Conservation (phyloP, 2,329 filamentous ascomycete species). For the Epichloe uncinata region DNA sequence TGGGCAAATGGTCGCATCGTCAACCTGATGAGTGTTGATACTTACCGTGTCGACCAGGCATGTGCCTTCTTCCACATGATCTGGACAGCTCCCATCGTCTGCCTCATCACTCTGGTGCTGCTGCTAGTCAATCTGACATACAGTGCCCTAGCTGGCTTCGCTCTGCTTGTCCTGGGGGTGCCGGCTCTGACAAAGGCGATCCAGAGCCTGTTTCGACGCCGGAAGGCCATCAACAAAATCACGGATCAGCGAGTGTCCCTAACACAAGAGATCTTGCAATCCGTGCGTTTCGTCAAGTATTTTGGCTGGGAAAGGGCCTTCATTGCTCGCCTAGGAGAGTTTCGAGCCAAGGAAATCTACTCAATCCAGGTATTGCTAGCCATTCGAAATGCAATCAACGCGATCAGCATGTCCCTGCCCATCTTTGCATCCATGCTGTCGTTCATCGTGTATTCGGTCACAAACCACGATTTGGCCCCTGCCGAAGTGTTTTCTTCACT, state of each 20-base stretch:
- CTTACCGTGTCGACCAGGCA: conserved; percentile 81
- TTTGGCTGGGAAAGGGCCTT: conserved; percentile 94
- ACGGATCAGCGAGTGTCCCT: conserved; percentile 86
- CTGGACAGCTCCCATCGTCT: conserved; percentile 74
- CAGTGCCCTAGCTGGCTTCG: conserved; percentile 80
- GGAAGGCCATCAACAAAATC: conserved; percentile 77
- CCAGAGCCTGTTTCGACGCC: conserved; percentile 58
- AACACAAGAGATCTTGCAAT: conserved; percentile 83
- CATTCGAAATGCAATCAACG: conserved; percentile 75
- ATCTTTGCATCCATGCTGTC: conserved; percentile 92
- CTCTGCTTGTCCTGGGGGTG: conserved; percentile 65
- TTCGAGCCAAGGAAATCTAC: conserved; percentile 63
- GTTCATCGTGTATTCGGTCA: conserved; percentile 69
- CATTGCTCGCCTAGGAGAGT: conserved; percentile 57
- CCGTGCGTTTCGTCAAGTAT: conserved; percentile 89
- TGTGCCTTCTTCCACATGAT: conserved; percentile 81
- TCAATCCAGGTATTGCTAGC: conserved; percentile 75
- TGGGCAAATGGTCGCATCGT: conserved; percentile 90
- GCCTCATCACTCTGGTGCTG: conserved; percentile 65
- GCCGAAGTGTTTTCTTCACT: conserved; percentile 84
- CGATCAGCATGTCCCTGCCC: conserved; percentile 72
- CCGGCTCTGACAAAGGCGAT: conserved; percentile 69
- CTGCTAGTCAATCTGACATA: conserved; percentile 81
- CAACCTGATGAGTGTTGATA: conserved; percentile 91
- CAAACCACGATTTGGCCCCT: conserved; percentile 54